These are phyloP conservation scores for Trametes polyzona DNA, from an alignment of 1,284 basidiomycete species.

Conservation along the genomic window DNA sequence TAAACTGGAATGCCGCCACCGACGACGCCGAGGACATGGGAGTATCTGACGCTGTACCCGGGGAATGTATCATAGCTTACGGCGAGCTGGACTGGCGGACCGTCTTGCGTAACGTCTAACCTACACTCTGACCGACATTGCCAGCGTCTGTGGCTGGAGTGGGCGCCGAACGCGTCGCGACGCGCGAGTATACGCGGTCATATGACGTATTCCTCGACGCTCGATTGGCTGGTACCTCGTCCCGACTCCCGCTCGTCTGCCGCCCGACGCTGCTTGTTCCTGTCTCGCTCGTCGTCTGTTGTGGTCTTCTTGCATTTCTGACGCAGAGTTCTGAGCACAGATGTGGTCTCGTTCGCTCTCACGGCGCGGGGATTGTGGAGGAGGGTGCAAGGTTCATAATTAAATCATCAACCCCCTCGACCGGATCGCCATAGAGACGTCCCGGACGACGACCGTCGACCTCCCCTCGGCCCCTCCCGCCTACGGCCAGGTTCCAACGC, in stretches of 20 bases:
- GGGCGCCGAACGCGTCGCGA: not conserved
- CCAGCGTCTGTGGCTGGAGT: no score
- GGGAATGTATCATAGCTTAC: constrained; percentile 8
- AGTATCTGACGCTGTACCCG: not conserved
- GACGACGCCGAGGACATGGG: not conserved
- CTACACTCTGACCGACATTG: no score
- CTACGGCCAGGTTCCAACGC: no score
- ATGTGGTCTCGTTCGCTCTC: not conserved
- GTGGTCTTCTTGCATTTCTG: not conserved
- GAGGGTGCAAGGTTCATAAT: constrained; percentile 9
- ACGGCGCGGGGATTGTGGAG: not conserved
- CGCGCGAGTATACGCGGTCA: constrained; percentile 2
- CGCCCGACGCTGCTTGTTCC: not conserved
- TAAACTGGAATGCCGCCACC: not conserved
- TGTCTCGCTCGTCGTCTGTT: not conserved
- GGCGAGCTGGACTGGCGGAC: no score
- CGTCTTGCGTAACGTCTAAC: no score
- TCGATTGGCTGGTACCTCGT: not conserved
- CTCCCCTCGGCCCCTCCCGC: not conserved
- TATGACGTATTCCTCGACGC: not conserved
- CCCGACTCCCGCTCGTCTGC: not conserved
- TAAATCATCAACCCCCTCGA: constrained; percentile 8
- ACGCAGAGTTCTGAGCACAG: not conserved
- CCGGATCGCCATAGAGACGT: constrained; percentile 16
- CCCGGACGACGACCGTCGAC: not conserved